phyloP scores from a whole-genome alignment of 305 asterid genomes.

The Fraxinus xanthoxyloides region DNA sequence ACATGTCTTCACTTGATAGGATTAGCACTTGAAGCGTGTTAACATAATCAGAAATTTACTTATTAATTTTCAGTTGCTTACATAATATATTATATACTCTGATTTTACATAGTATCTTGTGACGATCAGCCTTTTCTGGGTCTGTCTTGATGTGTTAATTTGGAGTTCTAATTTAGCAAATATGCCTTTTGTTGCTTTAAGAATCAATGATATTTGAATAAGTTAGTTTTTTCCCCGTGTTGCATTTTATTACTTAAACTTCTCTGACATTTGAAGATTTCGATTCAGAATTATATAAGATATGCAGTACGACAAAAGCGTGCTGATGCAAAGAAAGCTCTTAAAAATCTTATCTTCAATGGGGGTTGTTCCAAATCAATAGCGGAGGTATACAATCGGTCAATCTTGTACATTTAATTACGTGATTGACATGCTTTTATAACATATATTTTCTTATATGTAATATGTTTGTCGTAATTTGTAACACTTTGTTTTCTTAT shows the following conservation, averaged over 20 bases:
- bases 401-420: neutral
- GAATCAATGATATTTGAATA: neutral
- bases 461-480: neutral
- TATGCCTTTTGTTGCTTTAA: neutral
- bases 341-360: conserved; percentile 51
- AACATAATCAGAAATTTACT: neutral
- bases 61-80: neutral
- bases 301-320: conserved; percentile 66
- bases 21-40: neutral
- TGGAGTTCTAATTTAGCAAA: neutral
- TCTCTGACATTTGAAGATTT: conserved; percentile 21
- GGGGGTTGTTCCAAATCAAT: conserved; percentile 42
- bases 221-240: neutral
- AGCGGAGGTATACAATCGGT: conserved; percentile 46
- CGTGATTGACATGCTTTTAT: neutral
- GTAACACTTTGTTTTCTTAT: neutral
- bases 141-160: neutral
- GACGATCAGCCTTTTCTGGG: neutral
- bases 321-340: conserved; percentile 64
- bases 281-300: conserved; percentile 52
- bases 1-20: neutral
- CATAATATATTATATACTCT: conserved; percentile 1
- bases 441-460: neutral
- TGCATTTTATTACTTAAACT: neutral
- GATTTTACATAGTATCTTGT: neutral